These are phyloP conservation scores for Fusarium xylarioides DNA, from an alignment of 2,329 filamentous ascomycete species.

Conservation along the genomic window DNA sequence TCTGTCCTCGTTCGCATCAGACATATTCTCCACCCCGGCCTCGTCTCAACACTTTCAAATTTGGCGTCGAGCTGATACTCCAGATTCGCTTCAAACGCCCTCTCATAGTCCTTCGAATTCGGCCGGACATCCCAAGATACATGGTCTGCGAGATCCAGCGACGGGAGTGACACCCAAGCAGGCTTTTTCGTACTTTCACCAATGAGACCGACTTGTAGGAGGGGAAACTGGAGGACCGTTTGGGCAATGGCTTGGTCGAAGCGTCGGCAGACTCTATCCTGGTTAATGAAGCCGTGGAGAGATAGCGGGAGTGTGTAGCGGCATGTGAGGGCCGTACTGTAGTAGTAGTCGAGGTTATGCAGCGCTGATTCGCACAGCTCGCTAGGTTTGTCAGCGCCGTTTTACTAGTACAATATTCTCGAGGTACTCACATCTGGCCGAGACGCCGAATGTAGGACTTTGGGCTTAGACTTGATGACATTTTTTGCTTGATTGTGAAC, in stretches of 20 bases:
- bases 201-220: background rate
- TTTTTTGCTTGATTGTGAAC: background rate
- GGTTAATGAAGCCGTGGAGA: background rate
- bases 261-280: background rate
- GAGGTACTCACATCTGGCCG: background rate
- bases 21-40: background rate
- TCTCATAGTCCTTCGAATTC: rapidly evolving
- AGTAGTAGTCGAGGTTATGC: background rate
- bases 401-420: background rate
- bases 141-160: background rate
- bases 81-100: background rate
- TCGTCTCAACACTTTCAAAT: background rate
- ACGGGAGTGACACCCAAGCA: background rate
- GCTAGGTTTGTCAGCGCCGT: background rate
- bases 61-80: background rate
- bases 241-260: background rate
- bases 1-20: background rate
- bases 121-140: background rate
- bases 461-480: constrained; percentile 1
- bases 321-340: background rate
- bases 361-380: constrained; percentile 8
- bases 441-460: constrained; percentile 3
- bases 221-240: background rate
- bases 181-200: background rate
- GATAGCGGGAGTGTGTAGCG: background rate